A percentile compares a stretch with the other conserved stretches of the same genome.
phyloP scores from a whole-genome alignment of 2,329 filamentous ascomycete species.

The Helotiales sp. region DNA sequence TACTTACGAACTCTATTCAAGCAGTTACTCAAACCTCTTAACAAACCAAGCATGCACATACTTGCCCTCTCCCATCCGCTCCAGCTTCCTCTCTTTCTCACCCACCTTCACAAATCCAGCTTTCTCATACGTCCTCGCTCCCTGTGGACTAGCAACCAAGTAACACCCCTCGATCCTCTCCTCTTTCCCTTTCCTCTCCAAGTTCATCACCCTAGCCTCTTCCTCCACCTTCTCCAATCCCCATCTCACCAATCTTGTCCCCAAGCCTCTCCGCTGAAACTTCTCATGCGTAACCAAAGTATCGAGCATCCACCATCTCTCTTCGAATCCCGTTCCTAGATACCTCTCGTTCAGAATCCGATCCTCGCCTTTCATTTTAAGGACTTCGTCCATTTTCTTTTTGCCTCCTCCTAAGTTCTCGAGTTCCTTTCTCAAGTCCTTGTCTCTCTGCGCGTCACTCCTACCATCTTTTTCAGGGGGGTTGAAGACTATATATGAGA shows the following conservation, averaged over 20 bases:
- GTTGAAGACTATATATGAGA: background rate
- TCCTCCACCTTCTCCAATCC: conserved; percentile 3
- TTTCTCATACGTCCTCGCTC: background rate
- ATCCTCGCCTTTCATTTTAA: background rate
- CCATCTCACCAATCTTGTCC: conserved; percentile 1
- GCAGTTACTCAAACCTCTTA: background rate
- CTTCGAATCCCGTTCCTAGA: conserved; percentile 3
- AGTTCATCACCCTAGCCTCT: too few species aligned
- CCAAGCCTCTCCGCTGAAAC: conserved; percentile 7
- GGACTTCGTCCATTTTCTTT: background rate
- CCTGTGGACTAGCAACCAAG: background rate
- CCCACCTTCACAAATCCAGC: background rate
- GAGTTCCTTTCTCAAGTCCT: background rate
- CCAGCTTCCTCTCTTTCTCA: background rate
- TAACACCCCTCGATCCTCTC: background rate
- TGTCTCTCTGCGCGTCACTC: background rate
- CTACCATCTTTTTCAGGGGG: background rate
- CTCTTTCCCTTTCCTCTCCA: too few species aligned
- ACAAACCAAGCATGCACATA: conserved; percentile 7
- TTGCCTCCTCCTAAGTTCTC: background rate
- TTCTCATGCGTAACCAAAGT: conserved; percentile 6
- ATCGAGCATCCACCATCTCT: conserved; percentile 3
- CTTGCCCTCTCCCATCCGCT: conserved; percentile 4
- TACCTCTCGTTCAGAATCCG: conserved; percentile 5
- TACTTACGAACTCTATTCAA: too few species aligned